A percentile compares a stretch with the other conserved stretches of the same genome.
Conservation (phyloP, 305 asterid genomes). For the Lippia alba region DNA sequence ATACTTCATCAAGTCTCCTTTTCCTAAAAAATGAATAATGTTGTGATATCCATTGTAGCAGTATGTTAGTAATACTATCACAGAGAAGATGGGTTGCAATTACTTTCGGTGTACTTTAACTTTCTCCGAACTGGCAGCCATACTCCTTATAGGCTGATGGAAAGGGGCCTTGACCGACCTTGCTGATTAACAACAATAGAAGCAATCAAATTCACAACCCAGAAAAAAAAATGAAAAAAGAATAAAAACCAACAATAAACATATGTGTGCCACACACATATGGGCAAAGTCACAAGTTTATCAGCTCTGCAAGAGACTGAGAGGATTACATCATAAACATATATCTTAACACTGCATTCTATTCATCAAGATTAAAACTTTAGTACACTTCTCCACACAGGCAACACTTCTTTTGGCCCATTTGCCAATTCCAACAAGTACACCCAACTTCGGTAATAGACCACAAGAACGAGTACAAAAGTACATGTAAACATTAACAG, state of each 20-base stretch:
- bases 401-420: neutral
- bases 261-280: neutral
- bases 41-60: conserved; percentile 12
- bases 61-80: neutral
- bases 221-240: neutral
- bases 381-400: conserved; percentile 14
- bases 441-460: neutral
- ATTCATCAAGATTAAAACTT: conserved; percentile 26
- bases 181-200: conserved; percentile 47
- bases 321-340: neutral
- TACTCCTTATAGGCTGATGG: conserved; percentile 48
- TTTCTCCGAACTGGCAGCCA: conserved; percentile 65
- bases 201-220: conserved; percentile 25
- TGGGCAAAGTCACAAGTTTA: neutral
- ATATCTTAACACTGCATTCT: conserved; percentile 1
- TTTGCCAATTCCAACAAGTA: conserved; percentile 8
- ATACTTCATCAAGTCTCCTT: conserved; percentile 87
- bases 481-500: neutral
- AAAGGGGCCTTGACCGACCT: conserved; percentile 45
- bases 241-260: neutral
- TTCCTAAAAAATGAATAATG: conserved; percentile 57
- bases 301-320: neutral
- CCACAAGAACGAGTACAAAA: conserved; percentile 7
- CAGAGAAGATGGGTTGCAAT: conserved; percentile 31
- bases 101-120: conserved; percentile 70